A percentile compares a stretch with the other conserved stretches of the same genome.
phyloP scores from a whole-genome alignment of 2,329 filamentous ascomycete genomes.

The Diaporthe humulicola region DNA sequence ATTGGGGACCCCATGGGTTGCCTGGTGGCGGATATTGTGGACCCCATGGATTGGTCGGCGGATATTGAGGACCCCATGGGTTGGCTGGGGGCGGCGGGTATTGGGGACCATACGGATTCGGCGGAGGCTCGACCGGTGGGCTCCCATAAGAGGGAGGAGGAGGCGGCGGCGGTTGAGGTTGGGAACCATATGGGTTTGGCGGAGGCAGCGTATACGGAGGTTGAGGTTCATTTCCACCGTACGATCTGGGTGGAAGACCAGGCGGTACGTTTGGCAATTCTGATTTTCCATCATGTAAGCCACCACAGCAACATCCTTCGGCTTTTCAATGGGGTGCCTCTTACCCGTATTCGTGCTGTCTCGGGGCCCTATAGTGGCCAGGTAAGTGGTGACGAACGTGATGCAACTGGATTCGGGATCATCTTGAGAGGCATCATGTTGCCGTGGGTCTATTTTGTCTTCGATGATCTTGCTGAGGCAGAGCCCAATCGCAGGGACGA shows the following conservation, averaged over 20 bases:
- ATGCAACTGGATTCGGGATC: neutral
- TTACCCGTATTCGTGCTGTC: neutral
- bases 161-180: neutral
- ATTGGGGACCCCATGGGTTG: neutral
- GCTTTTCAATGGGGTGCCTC: neutral
- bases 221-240: neutral
- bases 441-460: neutral
- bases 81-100: neutral
- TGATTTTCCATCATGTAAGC: neutral
- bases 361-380: neutral
- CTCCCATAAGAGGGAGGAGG: neutral
- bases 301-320: neutral
- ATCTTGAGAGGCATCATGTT: neutral
- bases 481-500: constrained; percentile 9
- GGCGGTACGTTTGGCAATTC: neutral
- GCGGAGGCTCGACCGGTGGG: neutral
- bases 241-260: neutral
- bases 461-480: constrained; percentile 4
- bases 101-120: neutral
- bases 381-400: constrained; percentile 10
- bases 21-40: neutral
- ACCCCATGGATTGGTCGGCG: neutral
- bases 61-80: neutral
- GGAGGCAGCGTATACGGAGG: neutral
- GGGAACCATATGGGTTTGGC: neutral